A percentile compares a stretch with the other conserved stretches of the same genome.
phyloP scores from a whole-genome alignment of 495 filamentous ascomycete genomes.

The Aspergillus ellipticus region DNA sequence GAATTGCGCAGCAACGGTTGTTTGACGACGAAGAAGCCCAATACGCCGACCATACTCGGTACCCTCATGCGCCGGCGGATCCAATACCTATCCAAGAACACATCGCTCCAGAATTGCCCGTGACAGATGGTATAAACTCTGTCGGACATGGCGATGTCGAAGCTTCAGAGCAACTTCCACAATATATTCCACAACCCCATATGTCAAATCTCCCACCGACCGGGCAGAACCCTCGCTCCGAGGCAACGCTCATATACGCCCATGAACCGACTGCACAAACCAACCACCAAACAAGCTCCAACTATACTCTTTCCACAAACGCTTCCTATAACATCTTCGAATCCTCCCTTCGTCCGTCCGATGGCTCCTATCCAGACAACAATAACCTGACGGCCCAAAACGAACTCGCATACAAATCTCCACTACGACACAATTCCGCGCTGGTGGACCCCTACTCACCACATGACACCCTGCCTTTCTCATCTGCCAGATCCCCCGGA shows the following conservation, averaged over 20 bases:
- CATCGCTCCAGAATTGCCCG: not conserved
- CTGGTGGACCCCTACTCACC: slow-evolving; percentile 28
- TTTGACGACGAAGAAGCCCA: slow-evolving; percentile 35
- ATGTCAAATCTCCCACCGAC: not conserved
- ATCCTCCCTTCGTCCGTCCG: slow-evolving; percentile 13
- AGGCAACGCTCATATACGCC: not conserved
- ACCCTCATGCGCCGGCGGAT: not conserved
- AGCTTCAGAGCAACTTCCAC: not conserved
- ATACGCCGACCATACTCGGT: slow-evolving; percentile 4
- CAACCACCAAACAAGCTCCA: not conserved
- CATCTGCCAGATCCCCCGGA: slow-evolving; percentile 27
- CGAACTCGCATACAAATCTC: slow-evolving; percentile 14
- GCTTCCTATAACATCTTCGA: slow-evolving; percentile 28
- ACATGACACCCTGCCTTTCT: slow-evolving; percentile 42
- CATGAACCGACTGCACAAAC: not conserved
- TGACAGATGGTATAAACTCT: not conserved
- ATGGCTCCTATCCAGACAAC: slow-evolving; percentile 3
- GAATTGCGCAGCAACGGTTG: slow-evolving; percentile 32
- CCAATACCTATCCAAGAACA: not conserved
- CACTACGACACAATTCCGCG: slow-evolving; percentile 25
- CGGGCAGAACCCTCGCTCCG: not conserved
- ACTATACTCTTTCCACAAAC: slow-evolving; percentile 11
- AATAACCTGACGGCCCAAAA: slow-evolving; percentile 3
- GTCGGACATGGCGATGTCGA: not conserved
- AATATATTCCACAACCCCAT: not conserved